These are phyloP conservation scores for Nematocida parisii DNA, from an alignment of 371 early-diverging fungal genomes.

Conservation along the genomic window DNA sequence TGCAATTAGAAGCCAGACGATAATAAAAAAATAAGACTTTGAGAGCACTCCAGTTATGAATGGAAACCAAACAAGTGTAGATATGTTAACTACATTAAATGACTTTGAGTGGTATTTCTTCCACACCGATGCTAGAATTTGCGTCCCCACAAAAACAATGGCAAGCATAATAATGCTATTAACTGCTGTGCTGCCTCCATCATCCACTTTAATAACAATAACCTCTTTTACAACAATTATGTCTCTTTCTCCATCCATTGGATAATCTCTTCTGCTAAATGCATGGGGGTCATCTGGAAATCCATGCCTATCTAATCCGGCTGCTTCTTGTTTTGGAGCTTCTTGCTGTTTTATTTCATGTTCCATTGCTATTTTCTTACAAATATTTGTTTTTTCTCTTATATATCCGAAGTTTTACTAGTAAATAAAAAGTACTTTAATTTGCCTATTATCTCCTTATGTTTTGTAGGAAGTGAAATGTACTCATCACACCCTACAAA, in stretches of 20 bases:
- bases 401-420: conserved; percentile 9
- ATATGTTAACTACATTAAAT: conserved; percentile 49
- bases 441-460: conserved; percentile 10
- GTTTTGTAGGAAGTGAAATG: background rate
- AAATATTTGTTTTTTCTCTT: conserved; percentile 22
- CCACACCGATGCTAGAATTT: conserved; percentile 60
- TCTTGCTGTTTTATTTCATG: background rate
- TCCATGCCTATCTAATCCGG: background rate
- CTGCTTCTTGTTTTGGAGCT: background rate
- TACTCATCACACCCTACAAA: conserved; percentile 1
- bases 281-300: background rate
- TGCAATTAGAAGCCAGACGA: conserved; percentile 46
- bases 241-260: conserved; percentile 5
- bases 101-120: conserved; percentile 57
- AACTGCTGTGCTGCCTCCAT: conserved; percentile 1
- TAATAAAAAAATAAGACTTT: conserved; percentile 46
- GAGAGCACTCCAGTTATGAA: conserved; percentile 54
- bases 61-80: conserved; percentile 61
- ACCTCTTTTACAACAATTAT: conserved; percentile 36
- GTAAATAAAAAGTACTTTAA: conserved; percentile 9
- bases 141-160: conserved; percentile 60
- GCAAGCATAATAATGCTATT: conserved; percentile 34
- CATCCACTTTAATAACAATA: conserved; percentile 44
- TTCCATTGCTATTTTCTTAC: conserved; percentile 7
- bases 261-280: background rate